phyloP scores from a whole-genome alignment of 257 asterid species.

The Solanum phureja region DNA sequence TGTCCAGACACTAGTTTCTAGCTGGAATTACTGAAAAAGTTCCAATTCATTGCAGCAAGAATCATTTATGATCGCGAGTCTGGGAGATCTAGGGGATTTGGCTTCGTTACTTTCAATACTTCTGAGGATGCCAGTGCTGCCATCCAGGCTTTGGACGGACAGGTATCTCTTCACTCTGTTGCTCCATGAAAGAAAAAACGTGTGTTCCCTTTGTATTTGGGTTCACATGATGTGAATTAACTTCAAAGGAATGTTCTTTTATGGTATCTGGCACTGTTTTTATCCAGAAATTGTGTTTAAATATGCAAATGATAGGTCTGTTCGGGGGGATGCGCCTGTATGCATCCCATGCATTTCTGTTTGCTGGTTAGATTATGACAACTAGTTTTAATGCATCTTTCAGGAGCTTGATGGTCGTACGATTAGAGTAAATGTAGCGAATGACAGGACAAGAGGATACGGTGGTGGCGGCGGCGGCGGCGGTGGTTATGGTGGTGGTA shows the following conservation, averaged over 20 bases:
- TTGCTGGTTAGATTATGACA: neutral
- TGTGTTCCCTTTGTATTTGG: neutral
- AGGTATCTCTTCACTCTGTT: conserved; percentile 30
- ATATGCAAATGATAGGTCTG: neutral
- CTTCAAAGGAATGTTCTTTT: neutral
- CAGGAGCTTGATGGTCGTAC: conserved; percentile 80
- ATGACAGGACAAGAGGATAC: conserved; percentile 48
- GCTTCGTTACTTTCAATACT: conserved; percentile 52
- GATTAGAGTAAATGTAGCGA: conserved; percentile 61
- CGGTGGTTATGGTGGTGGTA: conserved; percentile 7
- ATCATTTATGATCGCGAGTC: conserved; percentile 67
- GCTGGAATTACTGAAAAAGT: neutral
- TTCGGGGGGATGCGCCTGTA: neutral
- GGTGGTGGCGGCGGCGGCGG: conserved; percentile 31
- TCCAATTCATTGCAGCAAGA: conserved; percentile 37
- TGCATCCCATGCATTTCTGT: neutral
- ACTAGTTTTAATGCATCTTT: neutral
- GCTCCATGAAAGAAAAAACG: neutral
- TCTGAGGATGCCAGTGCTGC: conserved; percentile 80
- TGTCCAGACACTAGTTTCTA: neutral
- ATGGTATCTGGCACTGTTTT: neutral
- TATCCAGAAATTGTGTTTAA: neutral
- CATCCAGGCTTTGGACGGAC: conserved; percentile 78
- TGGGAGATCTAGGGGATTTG: conserved; percentile 87
- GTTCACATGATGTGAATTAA: neutral